These are phyloP conservation scores for Escovopsis sp. DNA, from an alignment of 2,329 filamentous ascomycete genomes.

Conservation along the genomic window DNA sequence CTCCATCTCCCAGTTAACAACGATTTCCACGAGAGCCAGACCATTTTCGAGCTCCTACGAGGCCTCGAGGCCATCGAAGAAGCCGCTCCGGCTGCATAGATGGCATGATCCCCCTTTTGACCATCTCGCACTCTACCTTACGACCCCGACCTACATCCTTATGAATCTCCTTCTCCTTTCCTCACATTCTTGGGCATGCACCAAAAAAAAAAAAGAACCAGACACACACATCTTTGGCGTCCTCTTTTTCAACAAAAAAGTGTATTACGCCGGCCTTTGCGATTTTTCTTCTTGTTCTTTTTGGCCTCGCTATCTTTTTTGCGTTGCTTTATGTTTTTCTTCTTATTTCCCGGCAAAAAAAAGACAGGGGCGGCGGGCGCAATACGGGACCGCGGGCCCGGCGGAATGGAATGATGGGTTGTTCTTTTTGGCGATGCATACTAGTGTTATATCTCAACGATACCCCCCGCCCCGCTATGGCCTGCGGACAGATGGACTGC, in stretches of 20 bases:
- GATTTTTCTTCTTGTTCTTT: neutral
- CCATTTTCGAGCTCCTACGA: slow-evolving; percentile 76
- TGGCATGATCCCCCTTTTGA: neutral
- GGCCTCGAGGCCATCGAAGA: slow-evolving; percentile 56
- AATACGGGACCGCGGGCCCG: neutral
- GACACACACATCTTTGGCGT: slow-evolving; percentile 2
- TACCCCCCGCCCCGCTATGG: slow-evolving; percentile 15
- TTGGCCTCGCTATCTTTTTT: no score
- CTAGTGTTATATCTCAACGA: slow-evolving; percentile 23
- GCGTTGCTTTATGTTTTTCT: slow-evolving; percentile 1
- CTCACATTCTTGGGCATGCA: no score
- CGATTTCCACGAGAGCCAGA: slow-evolving; percentile 75
- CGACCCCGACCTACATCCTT: no score
- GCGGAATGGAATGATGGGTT: neutral
- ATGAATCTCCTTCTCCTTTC: no score
- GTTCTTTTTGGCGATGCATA: slow-evolving; percentile 16
- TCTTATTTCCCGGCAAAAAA: slow-evolving; percentile 1
- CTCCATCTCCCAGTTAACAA: slow-evolving; percentile 61
- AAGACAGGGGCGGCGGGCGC: neutral
- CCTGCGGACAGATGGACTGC: slow-evolving; percentile 8
- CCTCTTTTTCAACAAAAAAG: slow-evolving; percentile 29
- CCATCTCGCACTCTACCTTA: no score
- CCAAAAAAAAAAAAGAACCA: no score
- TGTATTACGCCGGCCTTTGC: slow-evolving; percentile 16
- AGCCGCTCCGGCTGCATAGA: slow-evolving; percentile 4